A percentile compares a stretch with the other conserved stretches of the same genome.
These are phyloP conservation scores for Poronia punctata DNA, from an alignment of 495 filamentous ascomycete genomes.

Conservation along the genomic window DNA sequence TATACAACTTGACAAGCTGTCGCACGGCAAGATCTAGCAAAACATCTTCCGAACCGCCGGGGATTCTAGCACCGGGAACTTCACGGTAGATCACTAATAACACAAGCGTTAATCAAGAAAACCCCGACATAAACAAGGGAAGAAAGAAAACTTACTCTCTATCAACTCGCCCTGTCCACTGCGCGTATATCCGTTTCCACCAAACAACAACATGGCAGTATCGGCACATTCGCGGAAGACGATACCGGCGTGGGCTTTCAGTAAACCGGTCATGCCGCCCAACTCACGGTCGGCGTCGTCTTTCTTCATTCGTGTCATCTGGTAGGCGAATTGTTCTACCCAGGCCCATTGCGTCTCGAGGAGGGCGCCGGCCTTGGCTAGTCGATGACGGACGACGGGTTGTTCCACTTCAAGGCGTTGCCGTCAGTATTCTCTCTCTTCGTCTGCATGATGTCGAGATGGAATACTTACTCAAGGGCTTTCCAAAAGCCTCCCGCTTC, in stretches of 20 bases:
- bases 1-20: conserved; percentile 67
- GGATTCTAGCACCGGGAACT: conserved; percentile 55
- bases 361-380: conserved; percentile 62
- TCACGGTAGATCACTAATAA: conserved; percentile 55
- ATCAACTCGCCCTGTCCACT: conserved; percentile 62
- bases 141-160: conserved; percentile 44
- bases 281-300: conserved; percentile 57
- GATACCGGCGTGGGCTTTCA: conserved; percentile 64
- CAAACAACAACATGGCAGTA: conserved; percentile 61
- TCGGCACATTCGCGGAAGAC: conserved; percentile 65
- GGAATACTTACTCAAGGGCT: conserved; percentile 41
- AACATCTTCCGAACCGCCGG: conserved; percentile 71
- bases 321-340: conserved; percentile 69
- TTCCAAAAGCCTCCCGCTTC: conserved; percentile 69
- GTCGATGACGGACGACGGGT: conserved; percentile 62
- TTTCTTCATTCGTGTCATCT: conserved; percentile 56
- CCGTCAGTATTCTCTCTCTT: too few species aligned
- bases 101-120: background rate
- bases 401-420: conserved; percentile 55
- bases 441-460: too few species aligned
- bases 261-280: conserved; percentile 62
- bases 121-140: background rate
- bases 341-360: conserved; percentile 67
- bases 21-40: conserved; percentile 63
- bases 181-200: conserved; percentile 64